Percentiles rank a stretch among this genome's conserved stretches.
phyloP scores from a whole-genome alignment of 2,329 filamentous ascomycete species.

The Claviceps arundinis region DNA sequence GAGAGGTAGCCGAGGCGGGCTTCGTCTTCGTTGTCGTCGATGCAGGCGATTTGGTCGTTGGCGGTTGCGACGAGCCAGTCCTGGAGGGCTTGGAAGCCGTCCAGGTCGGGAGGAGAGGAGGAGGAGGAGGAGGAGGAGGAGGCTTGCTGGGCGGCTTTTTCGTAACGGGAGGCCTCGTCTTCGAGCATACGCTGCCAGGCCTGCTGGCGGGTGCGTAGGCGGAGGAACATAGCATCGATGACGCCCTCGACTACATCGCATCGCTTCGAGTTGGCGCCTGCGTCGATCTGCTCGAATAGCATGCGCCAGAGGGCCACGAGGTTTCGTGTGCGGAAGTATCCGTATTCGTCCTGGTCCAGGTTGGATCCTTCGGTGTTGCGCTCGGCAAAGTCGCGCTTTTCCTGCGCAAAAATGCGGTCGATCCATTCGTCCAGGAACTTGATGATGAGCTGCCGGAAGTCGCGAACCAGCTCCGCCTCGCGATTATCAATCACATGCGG shows the following conservation, averaged over 20 bases:
- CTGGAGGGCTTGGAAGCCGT: constrained; percentile 66
- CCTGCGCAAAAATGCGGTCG: constrained; percentile 75
- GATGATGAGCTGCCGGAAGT: constrained; percentile 92
- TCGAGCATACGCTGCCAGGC: constrained; percentile 82
- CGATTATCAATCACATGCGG: constrained; percentile 86
- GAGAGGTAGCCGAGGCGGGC: constrained; percentile 69
- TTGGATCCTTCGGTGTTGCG: constrained; percentile 59
- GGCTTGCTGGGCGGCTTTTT: constrained; percentile 21
- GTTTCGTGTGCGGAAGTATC: constrained; percentile 83
- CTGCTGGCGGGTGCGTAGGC: constrained; percentile 69
- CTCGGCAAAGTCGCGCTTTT: constrained; percentile 68
- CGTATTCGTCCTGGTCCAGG: constrained; percentile 76
- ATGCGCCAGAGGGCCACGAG: constrained; percentile 94
- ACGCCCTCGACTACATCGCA: constrained; percentile 89
- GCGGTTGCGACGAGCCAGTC: constrained; percentile 96
- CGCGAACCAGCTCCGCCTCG: constrained; percentile 78
- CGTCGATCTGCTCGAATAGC: constrained; percentile 82
- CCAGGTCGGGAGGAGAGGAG: constrained; percentile 33
- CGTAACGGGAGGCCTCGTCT: constrained; percentile 67
- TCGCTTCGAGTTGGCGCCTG: constrained; percentile 72
- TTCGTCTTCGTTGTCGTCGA: constrained; percentile 77
- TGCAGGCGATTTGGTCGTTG: constrained; percentile 97
- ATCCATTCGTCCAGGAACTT: constrained; percentile 96
- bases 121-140: neutral
- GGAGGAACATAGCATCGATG: constrained; percentile 87